phyloP scores from a whole-genome alignment of 345 rosid species.

The Dipteronia sinensis region DNA sequence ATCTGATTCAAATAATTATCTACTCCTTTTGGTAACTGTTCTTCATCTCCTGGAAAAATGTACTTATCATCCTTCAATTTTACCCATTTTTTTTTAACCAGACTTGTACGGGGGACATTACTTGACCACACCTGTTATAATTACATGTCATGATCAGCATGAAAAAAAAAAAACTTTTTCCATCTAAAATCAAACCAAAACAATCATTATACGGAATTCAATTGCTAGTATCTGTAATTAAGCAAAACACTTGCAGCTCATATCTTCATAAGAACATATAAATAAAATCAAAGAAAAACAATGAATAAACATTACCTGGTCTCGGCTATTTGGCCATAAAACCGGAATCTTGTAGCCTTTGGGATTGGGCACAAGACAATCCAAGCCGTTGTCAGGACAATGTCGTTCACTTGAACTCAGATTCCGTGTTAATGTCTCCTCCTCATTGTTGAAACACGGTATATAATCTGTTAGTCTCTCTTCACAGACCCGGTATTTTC shows the following conservation, averaged over 20 bases:
- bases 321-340: conserved; percentile 69
- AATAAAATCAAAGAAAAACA: too few species aligned
- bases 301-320: conserved; percentile 37
- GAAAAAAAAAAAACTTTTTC: too few species aligned
- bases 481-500: conserved; percentile 37
- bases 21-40: conserved; percentile 52
- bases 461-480: conserved; percentile 42
- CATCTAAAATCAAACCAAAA: not conserved
- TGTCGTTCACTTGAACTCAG: conserved; percentile 39
- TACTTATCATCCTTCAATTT: conserved; percentile 48
- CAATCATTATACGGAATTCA: not conserved
- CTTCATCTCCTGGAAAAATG: conserved; percentile 56
- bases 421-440: too few species aligned
- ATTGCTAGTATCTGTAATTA: not conserved
- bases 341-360: conserved; percentile 48
- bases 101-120: conserved; percentile 53
- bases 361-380: conserved; percentile 61
- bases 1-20: conserved; percentile 60
- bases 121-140: conserved; percentile 56
- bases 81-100: conserved; percentile 54
- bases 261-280: too few species aligned
- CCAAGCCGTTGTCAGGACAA: conserved; percentile 46
- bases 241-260: too few species aligned
- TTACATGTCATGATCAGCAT: not conserved
- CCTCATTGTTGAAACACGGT: conserved; percentile 50